Evolutionary conservation across 257 asterid genomes (phyloP).

Genomic region (Solanum sejunctum): DNA sequence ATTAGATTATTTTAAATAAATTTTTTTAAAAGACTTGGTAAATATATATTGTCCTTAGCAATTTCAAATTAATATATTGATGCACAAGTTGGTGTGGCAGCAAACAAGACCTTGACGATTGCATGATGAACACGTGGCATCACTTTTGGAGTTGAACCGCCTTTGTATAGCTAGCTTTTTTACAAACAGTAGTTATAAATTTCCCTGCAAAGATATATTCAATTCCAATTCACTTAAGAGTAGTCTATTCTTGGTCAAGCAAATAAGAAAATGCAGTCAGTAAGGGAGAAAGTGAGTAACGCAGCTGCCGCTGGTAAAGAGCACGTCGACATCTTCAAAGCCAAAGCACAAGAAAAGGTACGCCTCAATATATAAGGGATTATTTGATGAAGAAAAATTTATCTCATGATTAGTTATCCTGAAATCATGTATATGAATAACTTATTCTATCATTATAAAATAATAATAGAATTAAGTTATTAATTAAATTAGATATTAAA

Average conservation of each 20-base stretch:
- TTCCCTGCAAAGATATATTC: not conserved
- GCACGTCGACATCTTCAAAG: conserved; percentile 42
- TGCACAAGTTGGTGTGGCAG: not conserved
- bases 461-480: too few species aligned
- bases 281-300: conserved; percentile 46
- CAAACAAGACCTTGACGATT: not conserved
- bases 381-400: too few species aligned
- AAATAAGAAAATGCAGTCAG: conserved; percentile 30
- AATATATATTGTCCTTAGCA: not conserved
- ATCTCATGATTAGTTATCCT: too few species aligned
- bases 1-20: too few species aligned
- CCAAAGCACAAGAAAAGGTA: conserved; percentile 65
- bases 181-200: not conserved
- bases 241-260: not conserved
- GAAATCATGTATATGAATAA: too few species aligned
- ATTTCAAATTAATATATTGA: not conserved
- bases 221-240: not conserved
- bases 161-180: not conserved
- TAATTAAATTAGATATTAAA: too few species aligned
- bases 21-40: too few species aligned
- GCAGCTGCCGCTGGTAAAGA: conserved; percentile 62
- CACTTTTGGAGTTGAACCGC: not conserved
- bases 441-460: too few species aligned
- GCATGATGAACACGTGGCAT: not conserved
- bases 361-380: too few species aligned